Evolutionary conservation across 495 filamentous ascomycete species (phyloP), one percentile per base, ranked within the genome.

Genomic region (Podospora appendiculata): DNA sequence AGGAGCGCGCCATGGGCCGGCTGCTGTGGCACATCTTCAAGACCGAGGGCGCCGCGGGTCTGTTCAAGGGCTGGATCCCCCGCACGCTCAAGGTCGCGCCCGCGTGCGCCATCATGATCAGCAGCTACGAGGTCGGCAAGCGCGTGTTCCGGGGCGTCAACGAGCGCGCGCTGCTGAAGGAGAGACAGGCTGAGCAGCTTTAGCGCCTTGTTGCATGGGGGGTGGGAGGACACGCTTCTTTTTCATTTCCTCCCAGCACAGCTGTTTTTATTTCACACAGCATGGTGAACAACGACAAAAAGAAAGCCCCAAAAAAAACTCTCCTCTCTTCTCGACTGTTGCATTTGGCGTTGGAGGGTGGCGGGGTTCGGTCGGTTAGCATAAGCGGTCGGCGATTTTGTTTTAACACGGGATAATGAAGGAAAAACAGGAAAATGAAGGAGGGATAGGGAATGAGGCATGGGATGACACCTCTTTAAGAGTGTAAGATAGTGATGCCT

Each of bases 71-170:
- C 11, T 95, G 89, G 86, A 85, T 86, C 14, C 89, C 93, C 0
- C 76, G 93, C 36, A 95, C 89, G 56, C 70, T 98, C 43, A 97
- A 97, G 61, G 91, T 97, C 6, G 91, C 93, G 10, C 93, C 93
- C 1, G 90, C 91, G 12, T 97, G 93, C 69, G 93, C 94, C n/a
- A 96, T 98, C 60, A 98, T 98, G 93, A 98, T 98, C 56, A 95
- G 89, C 51, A 94, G 83, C 51, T 98, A 97, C 60, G 93, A 98
- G 69, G 78, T 97, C 18, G 90, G 94, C 10, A 98, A 98, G 79
- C 85, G 85, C 65, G 85, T 86, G 67, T 92, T 93, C 7, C 72
- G 80, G 51, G 79, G 80, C 17, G 83, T 88, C 50, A 96, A 98
- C 59, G 85, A 92, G 62, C 74, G 79, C 43, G 65, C 72, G 16